Conservation (phyloP, 768 basidiomycete genomes). For the Lyophyllum shimeji region DNA sequence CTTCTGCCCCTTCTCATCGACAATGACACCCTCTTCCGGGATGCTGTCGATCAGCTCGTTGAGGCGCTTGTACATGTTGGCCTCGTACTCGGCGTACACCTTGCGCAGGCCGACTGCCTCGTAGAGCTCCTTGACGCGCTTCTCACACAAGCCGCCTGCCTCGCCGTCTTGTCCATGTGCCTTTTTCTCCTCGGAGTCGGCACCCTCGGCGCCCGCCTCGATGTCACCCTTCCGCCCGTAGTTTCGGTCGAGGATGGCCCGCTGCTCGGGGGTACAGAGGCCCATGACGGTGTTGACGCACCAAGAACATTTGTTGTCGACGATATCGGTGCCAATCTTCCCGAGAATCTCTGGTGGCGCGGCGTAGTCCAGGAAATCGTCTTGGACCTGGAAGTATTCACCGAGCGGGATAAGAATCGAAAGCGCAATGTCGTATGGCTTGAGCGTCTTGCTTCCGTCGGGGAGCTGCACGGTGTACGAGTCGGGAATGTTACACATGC, state of each 20-base stretch:
- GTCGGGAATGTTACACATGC: conserved; percentile 64
- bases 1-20: conserved; percentile 28
- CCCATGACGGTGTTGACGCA: conserved; percentile 85
- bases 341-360: conserved; percentile 90
- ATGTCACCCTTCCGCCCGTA: conserved; percentile 43
- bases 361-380: conserved; percentile 94
- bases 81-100: conserved; percentile 80
- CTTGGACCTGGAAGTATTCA: conserved; percentile 98
- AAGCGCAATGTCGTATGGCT: conserved; percentile 71
- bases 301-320: conserved; percentile 99
- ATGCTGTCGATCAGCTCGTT: conserved; percentile 70
- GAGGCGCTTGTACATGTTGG: conserved; percentile 63
- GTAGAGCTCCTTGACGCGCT: conserved; percentile 58
- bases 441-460: conserved; percentile 25
- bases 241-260: conserved; percentile 54
- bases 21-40: conserved; percentile 48
- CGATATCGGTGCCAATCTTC: conserved; percentile 96
- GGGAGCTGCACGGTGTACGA: conserved; percentile 34
- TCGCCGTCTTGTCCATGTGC: conserved; percentile 27
- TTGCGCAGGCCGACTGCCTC: conserved; percentile 64
- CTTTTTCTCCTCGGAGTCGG: conserved; percentile 15
- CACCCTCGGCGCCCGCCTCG: conserved; percentile 21
- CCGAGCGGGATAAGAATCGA: conserved; percentile 89
- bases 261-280: conserved; percentile 54
- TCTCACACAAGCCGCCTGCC: conserved; percentile 48